Evolutionary conservation across 225 moss, liverwort and hornwort genomes (phyloP), one percentile per base, ranked within the genome.

Genomic region (Bryoerythrophyllum caledonicum): DNA sequence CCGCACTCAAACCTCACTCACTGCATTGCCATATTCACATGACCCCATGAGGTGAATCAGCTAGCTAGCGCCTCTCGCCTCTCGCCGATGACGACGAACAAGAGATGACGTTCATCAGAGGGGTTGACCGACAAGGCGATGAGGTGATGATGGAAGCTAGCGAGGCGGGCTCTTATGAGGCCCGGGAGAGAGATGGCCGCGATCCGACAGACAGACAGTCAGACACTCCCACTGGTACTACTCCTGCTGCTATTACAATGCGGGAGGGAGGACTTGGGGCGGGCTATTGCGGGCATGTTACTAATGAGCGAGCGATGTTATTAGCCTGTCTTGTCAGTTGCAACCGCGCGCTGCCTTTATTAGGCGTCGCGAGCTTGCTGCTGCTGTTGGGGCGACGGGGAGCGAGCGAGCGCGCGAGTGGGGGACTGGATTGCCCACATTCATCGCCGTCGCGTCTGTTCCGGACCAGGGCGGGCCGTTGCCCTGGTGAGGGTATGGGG

Each of bases 301-400:
- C 81, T 82, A 82, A 78, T 78, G 78, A 78, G 78, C 59, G 70
- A 62, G 43, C 53, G 68, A 20, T 67, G 32, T 78, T 75, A 85
- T 82, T 79, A 81, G 81, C 71, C 66, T 81, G 81, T 76, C 84
- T 81, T 81, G 77, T 60, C 77, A 77, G 80, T 74, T 37, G 81
- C 67, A 77, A 81, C 77, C 66, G 74, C 77, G 64, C 68, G 5
- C 76, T 83, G 80, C 83, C 57, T 83, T 80, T 73, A 83, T 80
- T 83, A 83, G 28, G 51, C 52, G 57, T 34, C 56, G 48, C 48
- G 16, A 6, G 48, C 48, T 48, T 19, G 7, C 19, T 19, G 6
- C 16, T 17, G 48, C 48, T 83, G 80, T 76, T 76, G 80, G 83
- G 83, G 21, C 63, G 76, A 51, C 67, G 80, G 83, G 83, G 72